Conservation (phyloP, 371 early-diverging fungal species). For the Haplosporangium sp. region DNA sequence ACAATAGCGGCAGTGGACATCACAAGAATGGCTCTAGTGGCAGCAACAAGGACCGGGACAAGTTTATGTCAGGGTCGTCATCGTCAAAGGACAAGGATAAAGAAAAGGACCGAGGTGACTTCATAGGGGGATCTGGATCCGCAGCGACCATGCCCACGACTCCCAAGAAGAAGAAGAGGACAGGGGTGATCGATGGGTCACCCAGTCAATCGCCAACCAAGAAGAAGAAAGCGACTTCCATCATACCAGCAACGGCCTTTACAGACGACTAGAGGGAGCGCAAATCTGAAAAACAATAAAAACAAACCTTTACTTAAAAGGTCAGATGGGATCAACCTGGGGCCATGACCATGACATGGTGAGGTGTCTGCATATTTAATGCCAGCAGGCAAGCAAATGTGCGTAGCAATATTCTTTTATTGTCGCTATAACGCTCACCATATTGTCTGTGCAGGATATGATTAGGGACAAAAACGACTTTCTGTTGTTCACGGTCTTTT, state of each 20-base stretch:
- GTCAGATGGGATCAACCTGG: too few relatives aligned
- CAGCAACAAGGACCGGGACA: slow-evolving; percentile 33
- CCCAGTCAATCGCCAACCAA: slow-evolving; percentile 32
- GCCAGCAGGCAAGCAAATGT: too few relatives aligned
- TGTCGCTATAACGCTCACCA: neutral
- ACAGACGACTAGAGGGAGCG: slow-evolving; percentile 19
- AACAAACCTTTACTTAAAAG: too few relatives aligned
- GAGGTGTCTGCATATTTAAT: too few relatives aligned
- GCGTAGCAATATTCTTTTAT: neutral
- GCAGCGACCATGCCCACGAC: slow-evolving; percentile 15
- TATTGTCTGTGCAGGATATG: neutral
- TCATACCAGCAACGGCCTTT: slow-evolving; percentile 18
- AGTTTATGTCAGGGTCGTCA: slow-evolving; percentile 8
- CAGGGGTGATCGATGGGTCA: slow-evolving; percentile 14
- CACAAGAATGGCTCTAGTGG: slow-evolving; percentile 34
- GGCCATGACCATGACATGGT: too few relatives aligned
- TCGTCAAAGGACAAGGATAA: slow-evolving; percentile 9
- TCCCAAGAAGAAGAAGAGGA: slow-evolving; percentile 43
- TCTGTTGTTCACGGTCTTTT: too few relatives aligned
- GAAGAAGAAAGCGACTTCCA: slow-evolving; percentile 30
- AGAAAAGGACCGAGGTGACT: slow-evolving; percentile 9
- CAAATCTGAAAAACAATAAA: neutral
- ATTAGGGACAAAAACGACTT: too few relatives aligned
- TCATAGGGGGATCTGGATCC: slow-evolving; percentile 1
- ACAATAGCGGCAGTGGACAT: slow-evolving; percentile 19